phyloP scores from a whole-genome alignment of 129 eudicot genomes.

The Flaveria sonorensis region DNA sequence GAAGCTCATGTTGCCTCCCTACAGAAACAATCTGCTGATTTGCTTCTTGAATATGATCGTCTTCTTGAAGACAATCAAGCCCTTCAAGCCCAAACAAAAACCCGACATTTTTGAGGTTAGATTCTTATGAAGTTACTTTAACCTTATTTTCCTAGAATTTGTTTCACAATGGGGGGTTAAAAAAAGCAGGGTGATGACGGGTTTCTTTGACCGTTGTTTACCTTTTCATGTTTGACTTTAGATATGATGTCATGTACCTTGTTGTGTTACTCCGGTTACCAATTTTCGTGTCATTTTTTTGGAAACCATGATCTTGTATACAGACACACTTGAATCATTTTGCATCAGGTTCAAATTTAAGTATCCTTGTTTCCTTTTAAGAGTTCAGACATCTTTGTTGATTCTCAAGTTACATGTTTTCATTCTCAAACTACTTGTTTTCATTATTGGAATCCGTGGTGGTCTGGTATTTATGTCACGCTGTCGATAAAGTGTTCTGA shows the following conservation, averaged over 20 bases:
- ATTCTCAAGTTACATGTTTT: not conserved
- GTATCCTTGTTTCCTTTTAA: not conserved
- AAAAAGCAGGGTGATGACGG: constrained; percentile 10
- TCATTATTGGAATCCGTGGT: not conserved
- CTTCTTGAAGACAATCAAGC: constrained; percentile 82
- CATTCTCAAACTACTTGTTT: not conserved
- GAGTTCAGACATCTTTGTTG: not conserved
- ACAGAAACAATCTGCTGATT: constrained; percentile 93
- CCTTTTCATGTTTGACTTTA: constrained; percentile 29
- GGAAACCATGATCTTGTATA: constrained; percentile 24
- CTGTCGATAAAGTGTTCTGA: no score
- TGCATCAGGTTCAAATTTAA: constrained; percentile 21
- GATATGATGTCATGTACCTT: constrained; percentile 20
- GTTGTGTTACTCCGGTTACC: constrained; percentile 9
- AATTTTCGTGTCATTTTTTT: constrained; percentile 30
- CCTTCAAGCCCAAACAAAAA: constrained; percentile 68
- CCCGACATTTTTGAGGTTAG: constrained; percentile 33
- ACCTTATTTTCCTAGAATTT: constrained; percentile 13
- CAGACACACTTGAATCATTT: constrained; percentile 21
- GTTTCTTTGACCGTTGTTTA: constrained; percentile 17
- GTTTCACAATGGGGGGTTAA: not conserved
- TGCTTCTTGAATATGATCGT: constrained; percentile 91
- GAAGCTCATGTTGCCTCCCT: constrained; percentile 89
- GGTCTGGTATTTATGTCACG: no score
- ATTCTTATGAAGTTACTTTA: constrained; percentile 5